Base-by-base conservation (phyloP, 2,329 filamentous ascomycete genomes). In the Sphaerulina vaccinii region DNA sequence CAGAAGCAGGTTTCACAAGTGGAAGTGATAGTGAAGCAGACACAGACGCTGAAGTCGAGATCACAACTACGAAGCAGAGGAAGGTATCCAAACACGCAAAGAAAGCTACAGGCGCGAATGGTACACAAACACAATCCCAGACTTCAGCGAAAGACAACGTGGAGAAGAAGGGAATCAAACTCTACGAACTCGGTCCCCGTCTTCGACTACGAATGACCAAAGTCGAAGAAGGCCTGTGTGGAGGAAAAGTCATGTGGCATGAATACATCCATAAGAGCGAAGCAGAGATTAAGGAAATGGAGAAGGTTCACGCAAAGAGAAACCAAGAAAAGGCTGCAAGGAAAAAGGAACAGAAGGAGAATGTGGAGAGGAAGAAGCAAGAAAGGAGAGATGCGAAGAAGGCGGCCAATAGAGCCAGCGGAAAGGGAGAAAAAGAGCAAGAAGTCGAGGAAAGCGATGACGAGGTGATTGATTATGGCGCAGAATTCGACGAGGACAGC, bases 161-260 rank as follows among this genome's bases (percentile, higher is more conserved):
- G 5, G 88, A 96, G 72, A 88, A 89, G 62, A 83, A 90, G 38
- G 91, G 88, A 0, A 88, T 99, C 18, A 96, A 95, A 69, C 77
- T 99, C 5, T 85, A 95, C 3, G 93, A 99, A 72, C 75, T 99
- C 0, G 93, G 93, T 0, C 93, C 93, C 1, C 83, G 93, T 48
- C 86, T 99, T 87, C 86, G 83, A 55, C 75, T 99, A 35, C 84
- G 92, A 24, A 77, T 99, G 72, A 91, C 90, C 49, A 99, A 99
- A 75, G 91, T 99, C 3, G 93, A 99, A 68, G 93, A 99, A 63
- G 93, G 92, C 1, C 73, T 97, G 5, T 96, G 90, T 64, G 80
- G 82, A 21, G 93, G 93, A 43, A 93, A 90, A 69, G 81, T 96
- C 51, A 88, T 99, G 87, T 99, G 93, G 93, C 93, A 99, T 70